These are phyloP conservation scores for Suillus clintonianus DNA, from an alignment of 768 basidiomycete genomes.

Conservation along the genomic window DNA sequence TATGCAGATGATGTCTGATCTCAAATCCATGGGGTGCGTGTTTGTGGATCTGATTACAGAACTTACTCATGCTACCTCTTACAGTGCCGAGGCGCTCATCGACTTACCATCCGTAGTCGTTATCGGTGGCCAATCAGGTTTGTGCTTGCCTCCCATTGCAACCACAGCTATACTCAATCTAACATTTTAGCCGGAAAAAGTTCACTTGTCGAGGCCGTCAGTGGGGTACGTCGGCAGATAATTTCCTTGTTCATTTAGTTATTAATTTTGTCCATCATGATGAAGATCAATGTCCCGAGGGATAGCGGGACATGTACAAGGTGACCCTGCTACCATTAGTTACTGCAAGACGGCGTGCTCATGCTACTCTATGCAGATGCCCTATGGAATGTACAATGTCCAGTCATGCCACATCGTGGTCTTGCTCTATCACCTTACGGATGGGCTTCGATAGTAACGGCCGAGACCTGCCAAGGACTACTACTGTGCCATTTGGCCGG, in stretches of 20 bases:
- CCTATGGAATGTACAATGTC: constrained; percentile 40
- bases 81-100: constrained; percentile 44
- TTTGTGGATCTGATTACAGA: background rate
- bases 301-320: constrained; percentile 47
- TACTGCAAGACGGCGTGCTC: background rate
- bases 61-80: constrained; percentile 1
- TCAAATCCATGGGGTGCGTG: constrained; percentile 36
- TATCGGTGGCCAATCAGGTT: constrained; percentile 56
- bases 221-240: too few species aligned
- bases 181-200: constrained; percentile 38
- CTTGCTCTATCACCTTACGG: constrained; percentile 46
- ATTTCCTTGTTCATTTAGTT: too few species aligned
- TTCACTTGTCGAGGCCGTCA: constrained; percentile 46
- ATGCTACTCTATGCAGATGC: constrained; percentile 19
- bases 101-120: constrained; percentile 53
- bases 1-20: constrained; percentile 39
- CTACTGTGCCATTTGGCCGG: constrained; percentile 42
- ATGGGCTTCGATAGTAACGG: constrained; percentile 38
- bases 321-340: background rate
- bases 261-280: too few species aligned
- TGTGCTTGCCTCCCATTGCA: constrained; percentile 7
- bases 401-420: constrained; percentile 26
- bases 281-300: too few species aligned
- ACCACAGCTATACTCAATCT: constrained; percentile 2
- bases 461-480: constrained; percentile 17